Evolutionary conservation across 495 filamentous ascomycete genomes (phyloP), one percentile per base, ranked within the genome.

Genomic region (Penicillium alfredii): DNA sequence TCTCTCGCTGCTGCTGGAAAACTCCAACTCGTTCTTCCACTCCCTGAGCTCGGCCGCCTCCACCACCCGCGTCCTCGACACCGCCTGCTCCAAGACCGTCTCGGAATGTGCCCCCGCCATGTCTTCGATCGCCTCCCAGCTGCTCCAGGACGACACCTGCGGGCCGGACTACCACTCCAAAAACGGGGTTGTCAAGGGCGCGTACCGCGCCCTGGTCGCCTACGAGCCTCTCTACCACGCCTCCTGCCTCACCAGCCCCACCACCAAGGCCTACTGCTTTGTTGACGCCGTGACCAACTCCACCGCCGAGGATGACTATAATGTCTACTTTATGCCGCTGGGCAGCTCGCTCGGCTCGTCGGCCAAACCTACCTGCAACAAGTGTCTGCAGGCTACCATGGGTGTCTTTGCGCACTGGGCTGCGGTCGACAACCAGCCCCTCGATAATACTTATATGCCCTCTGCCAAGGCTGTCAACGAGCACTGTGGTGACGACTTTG

Each of bases 271-370:
- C 32, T 76, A 70, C 40, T 76, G 81, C 62, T 96, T 88, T 54
- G 86, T 86, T 39, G 82, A 87, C 49, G 87, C 88, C 15, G 76
- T 87, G 40, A 88, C 81, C 7, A 94, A 94, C 56, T 48, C 51
- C 11, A 69, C 76, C 7, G 81, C 76, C 16, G 66, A 80, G 0
- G 72, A 73, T 16, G 80, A 86, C 54, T 71, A 78, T 22, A 84
- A 88, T 42, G 64, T 89, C 11, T 98, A 96, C 64, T 87, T 80
- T 47, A 64, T 97, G 1, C 84, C 92, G 4, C 69, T 94, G 24
- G 90, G 90, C 17, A 74, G 71, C n/a, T 41, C 60, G 3, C 60
- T 96, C 2, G 78, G 82, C 0, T 68, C 68, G 3, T 72, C 70
- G 3, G 70, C 76, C 12, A 60, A 68, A 11, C 84, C 87, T 1